Evolutionary conservation across 1,284 basidiomycete species (phyloP), one percentile per base, ranked within the genome.

Genomic region (Termitomyces sp.): DNA sequence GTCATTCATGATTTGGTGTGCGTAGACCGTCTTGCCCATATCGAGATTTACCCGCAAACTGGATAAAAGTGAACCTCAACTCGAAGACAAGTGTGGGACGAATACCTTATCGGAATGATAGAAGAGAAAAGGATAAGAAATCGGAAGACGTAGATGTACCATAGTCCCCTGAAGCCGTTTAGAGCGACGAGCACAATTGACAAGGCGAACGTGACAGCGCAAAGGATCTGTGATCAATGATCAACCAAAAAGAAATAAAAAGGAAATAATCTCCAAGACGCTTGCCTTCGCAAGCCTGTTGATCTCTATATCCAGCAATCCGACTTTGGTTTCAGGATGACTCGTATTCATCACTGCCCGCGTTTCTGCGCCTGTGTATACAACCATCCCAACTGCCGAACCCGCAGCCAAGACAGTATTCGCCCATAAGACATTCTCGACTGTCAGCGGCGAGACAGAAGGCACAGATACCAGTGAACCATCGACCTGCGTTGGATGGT

Each of bases 11-110:
- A 99, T 99, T 64, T 96, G 92, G 45, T 90, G 86, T 0, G 94
- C 93, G 65, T 99, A 99, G 41, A 98, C 92, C 0, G 95, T 98
- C 75, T 99, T 99, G 58, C 96, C 97, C 95, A 99, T 98, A 70
- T 99, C 97, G 49, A 99, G 80, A 65, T 99, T 99, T 58, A 99
- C 96, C 26, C 97, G 90, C 51, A 99, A 76, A 78, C 94, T 98
- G 56, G 6, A 51, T 10, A 10, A 2, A 48, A 1, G 5, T 53
- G 38, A 47, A 47, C 51, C 36, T 15, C n/a, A 12, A 50, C 9
- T 19, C 1, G 9, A 3, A 30, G 36, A 15, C 5, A 40, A 36
- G 19, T 24, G 52, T 9, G 17, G 38, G 33, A 38, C 15, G 21
- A 13, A 58, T 48, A 92, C 94, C 92, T 95, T 75, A 99, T 99